Evolutionary conservation across 106 monocot genomes (phyloP).

Genomic region (Amphibolis antarctica): DNA sequence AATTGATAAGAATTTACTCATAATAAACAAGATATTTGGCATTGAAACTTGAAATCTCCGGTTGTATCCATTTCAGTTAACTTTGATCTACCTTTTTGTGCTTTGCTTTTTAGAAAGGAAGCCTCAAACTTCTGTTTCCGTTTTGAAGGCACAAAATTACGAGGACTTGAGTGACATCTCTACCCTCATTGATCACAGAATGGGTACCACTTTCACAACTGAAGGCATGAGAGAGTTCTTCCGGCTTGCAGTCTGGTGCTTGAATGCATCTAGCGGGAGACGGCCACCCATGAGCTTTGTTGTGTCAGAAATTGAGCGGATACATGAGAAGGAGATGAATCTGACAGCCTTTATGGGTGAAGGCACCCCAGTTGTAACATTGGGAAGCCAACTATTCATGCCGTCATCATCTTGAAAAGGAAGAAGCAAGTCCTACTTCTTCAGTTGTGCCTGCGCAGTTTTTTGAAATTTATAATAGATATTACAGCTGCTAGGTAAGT

Average conservation of each 20-base stretch:
- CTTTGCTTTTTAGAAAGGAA: background rate
- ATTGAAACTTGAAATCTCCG: background rate
- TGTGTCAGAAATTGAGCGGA: slow-evolving; percentile 51
- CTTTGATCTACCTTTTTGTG: background rate
- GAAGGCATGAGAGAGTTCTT: slow-evolving; percentile 78
- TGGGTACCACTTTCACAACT: slow-evolving; percentile 52
- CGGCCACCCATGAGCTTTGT: slow-evolving; percentile 59
- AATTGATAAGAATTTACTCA: no score
- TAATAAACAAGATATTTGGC: background rate
- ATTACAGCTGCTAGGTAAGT: slow-evolving; percentile 15
- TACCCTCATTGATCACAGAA: slow-evolving; percentile 42
- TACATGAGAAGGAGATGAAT: slow-evolving; percentile 73
- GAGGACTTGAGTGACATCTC: slow-evolving; percentile 31
- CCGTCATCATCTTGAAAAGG: background rate
- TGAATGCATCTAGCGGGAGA: slow-evolving; percentile 28
- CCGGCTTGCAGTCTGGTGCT: slow-evolving; percentile 41
- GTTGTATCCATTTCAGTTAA: background rate
- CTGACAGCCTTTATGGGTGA: slow-evolving; percentile 77
- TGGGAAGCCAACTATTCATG: slow-evolving; percentile 80
- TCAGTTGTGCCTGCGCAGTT: background rate
- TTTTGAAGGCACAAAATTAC: slow-evolving; percentile 56
- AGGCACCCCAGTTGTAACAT: slow-evolving; percentile 60
- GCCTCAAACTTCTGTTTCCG: slow-evolving; percentile 1
- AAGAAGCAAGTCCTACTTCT: background rate
- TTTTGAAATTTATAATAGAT: slow-evolving; percentile 1